A percentile compares a stretch with the other conserved stretches of the same genome.
phyloP scores from a whole-genome alignment of 1,139 yeast genomes.

The Meyerozyma guilliermondii region DNA sequence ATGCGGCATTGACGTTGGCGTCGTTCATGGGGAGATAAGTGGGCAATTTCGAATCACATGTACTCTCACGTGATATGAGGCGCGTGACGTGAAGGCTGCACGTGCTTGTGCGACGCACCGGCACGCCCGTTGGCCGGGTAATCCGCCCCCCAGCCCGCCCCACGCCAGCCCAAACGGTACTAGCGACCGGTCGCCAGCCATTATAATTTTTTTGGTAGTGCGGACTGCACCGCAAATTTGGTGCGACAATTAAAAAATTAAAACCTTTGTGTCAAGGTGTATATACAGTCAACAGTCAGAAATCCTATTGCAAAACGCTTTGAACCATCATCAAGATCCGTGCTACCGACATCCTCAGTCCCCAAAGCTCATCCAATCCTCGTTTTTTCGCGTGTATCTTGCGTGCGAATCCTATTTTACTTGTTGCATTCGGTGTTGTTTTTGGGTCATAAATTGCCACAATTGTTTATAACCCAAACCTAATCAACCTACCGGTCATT shows the following conservation, averaged over 20 bases:
- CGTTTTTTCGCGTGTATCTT: neutral
- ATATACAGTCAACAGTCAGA: neutral
- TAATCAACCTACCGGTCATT: neutral
- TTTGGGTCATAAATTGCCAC: neutral
- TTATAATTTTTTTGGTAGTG: neutral
- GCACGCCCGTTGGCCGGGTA: neutral
- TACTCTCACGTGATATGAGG: too few species aligned
- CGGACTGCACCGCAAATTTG: neutral
- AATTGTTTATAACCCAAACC: neutral
- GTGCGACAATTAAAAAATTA: neutral
- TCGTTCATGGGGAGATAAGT: neutral
- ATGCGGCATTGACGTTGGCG: conserved; percentile 36
- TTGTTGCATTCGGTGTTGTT: neutral
- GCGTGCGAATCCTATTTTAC: neutral
- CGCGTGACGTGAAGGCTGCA: neutral
- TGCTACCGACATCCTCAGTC: too few species aligned
- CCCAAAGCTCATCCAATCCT: too few species aligned
- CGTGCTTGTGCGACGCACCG: neutral
- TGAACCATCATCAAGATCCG: too few species aligned
- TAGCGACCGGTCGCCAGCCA: neutral
- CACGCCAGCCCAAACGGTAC: conserved; percentile 1
- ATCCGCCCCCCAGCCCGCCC: neutral
- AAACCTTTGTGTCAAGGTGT: neutral
- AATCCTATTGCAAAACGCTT: too few species aligned
- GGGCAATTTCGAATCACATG: too few species aligned